Percentiles rank a stretch among this genome's conserved stretches.
Conservation (phyloP, 1,284 basidiomycete species). For the Ceratobasidium sp. region DNA sequence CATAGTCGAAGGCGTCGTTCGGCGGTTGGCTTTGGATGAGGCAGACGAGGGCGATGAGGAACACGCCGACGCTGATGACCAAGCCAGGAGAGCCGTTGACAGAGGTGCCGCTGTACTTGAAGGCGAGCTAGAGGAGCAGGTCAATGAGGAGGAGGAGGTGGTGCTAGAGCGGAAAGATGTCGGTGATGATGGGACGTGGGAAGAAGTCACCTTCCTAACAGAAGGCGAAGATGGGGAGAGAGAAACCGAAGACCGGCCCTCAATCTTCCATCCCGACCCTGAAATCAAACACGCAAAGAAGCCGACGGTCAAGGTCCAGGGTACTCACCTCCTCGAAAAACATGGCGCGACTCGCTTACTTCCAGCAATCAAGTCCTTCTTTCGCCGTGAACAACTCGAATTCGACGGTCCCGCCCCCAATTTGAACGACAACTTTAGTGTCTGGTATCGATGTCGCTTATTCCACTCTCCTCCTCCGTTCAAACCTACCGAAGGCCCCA, state of each 20-base stretch:
- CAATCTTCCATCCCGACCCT: slow-evolving; percentile 2
- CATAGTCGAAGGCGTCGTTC: neutral
- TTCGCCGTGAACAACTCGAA: neutral
- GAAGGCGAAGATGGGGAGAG: no score
- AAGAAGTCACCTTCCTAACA: neutral
- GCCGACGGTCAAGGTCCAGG: neutral
- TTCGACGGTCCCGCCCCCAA: neutral
- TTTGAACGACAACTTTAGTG: neutral
- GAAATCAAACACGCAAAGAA: neutral
- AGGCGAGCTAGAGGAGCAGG: neutral
- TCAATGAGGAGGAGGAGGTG: neutral
- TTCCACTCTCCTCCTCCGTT: slow-evolving; percentile 6
- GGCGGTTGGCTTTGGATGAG: neutral
- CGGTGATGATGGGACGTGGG: neutral
- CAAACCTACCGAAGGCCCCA: neutral
- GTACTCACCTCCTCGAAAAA: neutral
- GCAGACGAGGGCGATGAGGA: neutral
- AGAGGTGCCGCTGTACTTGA: neutral
- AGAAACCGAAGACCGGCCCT: neutral
- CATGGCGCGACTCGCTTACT: neutral
- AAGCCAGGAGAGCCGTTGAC: neutral
- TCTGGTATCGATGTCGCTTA: neutral
- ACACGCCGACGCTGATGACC: no score
- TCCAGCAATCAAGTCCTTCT: neutral
- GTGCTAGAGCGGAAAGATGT: neutral